Conservation (phyloP, 371 early-diverging fungal species). For the Mortierella sp. region DNA sequence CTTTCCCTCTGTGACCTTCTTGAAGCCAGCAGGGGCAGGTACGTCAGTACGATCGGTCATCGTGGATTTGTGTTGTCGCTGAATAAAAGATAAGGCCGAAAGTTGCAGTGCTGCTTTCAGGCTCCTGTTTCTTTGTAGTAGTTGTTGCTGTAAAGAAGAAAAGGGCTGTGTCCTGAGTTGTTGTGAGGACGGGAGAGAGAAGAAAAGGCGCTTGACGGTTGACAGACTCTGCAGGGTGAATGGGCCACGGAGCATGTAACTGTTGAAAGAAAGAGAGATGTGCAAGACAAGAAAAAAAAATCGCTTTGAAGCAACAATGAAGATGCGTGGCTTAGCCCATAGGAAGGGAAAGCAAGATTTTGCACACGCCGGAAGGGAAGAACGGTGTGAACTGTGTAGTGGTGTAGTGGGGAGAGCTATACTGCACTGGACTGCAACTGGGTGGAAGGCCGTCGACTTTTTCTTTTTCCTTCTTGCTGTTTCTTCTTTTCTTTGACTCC, state of each 20-base stretch:
- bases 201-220: constrained; percentile 7
- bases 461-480: background rate
- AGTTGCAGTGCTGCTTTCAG: background rate
- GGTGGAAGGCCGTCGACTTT: constrained; percentile 13
- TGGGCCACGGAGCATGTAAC: constrained; percentile 16
- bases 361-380: background rate
- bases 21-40: constrained; percentile 55
- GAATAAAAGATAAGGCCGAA: background rate
- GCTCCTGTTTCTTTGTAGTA: background rate
- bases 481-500: constrained; percentile 11
- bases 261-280: background rate
- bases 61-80: constrained; percentile 5
- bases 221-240: constrained; percentile 1
- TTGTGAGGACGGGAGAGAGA: background rate
- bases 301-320: background rate
- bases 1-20: constrained; percentile 83
- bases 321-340: background rate
- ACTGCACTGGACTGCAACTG: background rate
- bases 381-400: background rate
- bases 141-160: background rate
- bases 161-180: background rate
- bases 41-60: constrained; percentile 39
- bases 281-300: constrained; percentile 18
- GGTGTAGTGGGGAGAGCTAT: background rate
- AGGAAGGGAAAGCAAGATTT: constrained; percentile 12